Base-by-base conservation (phyloP, 2,329 filamentous ascomycete genomes). In the Pezicula neosporulosa region DNA sequence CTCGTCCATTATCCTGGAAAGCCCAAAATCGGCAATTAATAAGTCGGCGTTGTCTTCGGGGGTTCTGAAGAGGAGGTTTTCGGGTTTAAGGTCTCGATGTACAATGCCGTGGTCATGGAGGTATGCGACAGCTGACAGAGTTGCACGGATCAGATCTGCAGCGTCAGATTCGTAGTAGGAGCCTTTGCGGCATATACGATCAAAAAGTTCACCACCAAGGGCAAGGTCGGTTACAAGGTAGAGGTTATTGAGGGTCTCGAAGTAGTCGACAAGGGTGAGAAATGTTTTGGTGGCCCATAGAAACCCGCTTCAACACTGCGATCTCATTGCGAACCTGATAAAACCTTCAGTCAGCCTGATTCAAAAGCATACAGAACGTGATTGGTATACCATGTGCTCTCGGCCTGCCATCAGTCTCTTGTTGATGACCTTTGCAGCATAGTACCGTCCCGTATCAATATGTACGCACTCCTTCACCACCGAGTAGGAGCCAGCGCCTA, bases 381-480 rank as follows among this genome's bases (percentile, higher is more conserved):
- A 50, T 39, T 42, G 18, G 64, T 73, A 56, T 67, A 97, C 94
- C 94, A 99, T 99, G 71, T 97, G 94, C 74, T 99, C 94, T 61
- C 94, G 82, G 33, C 94, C 94, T 6, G 91, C 89, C 94, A 99
- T 99, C 60, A 99, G 77, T 52, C 93, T 82, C 80, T 99, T 99
- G 76, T 99, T 99, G 73, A 99, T 99, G 57, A 99, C 94, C 71
- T 99, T 99, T 56, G 94, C 93, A 27, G 94, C 94, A 85, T 97
- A 99, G 73, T 97, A 97, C 60, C 92, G 85, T 43, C 93, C 93
- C 0, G 94, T 97, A 63, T 97, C 93, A 65, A 97, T 97, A 70
- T 99, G 94, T 27, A 97, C 92, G 68, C 94, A 99, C 75, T 99
- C 94, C 71, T 97, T 97, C 57, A 99, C 94, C 46, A 97, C 94